Evolutionary conservation across 768 basidiomycete genomes (phyloP).

Genomic region (Trametes maxima): DNA sequence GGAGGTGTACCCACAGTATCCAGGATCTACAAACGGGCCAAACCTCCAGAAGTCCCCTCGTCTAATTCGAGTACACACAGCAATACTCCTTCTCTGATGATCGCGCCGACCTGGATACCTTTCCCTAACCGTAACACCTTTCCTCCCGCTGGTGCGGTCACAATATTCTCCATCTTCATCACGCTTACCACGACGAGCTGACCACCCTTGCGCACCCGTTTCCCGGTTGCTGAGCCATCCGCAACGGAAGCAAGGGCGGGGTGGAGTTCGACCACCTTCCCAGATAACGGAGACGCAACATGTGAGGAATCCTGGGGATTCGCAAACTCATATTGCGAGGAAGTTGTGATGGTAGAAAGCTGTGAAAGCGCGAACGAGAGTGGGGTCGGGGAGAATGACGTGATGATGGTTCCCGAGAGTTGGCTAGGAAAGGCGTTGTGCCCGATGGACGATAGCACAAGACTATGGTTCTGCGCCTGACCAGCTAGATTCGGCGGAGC

Average conservation of each 20-base stretch:
- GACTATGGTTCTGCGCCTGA: constrained; percentile 7
- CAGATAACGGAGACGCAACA: constrained; percentile 17
- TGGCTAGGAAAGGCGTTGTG: constrained; percentile 22
- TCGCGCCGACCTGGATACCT: constrained; percentile 15
- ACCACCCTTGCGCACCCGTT: constrained; percentile 6
- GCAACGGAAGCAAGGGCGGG: constrained; percentile 1
- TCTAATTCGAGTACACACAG: constrained; percentile 10
- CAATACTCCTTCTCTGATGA: constrained; percentile 16
- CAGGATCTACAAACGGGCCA: constrained; percentile 6
- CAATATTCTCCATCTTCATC: constrained; percentile 26
- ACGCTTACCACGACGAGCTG: constrained; percentile 15
- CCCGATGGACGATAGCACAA: constrained; percentile 15
- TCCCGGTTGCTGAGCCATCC: not conserved
- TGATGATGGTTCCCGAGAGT: constrained; percentile 22
- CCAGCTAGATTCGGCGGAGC: not conserved
- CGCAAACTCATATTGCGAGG: constrained; percentile 15
- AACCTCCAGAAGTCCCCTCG: not conserved
- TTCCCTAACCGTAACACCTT: constrained; percentile 11
- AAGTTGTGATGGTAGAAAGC: constrained; percentile 2
- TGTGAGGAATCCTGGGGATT: constrained; percentile 13
- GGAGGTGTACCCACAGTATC: not conserved
- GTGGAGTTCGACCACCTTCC: constrained; percentile 24
- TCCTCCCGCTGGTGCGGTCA: constrained; percentile 8
- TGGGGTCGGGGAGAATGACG: constrained; percentile 15
- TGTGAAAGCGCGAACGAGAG: constrained; percentile 17